Evolutionary conservation across 176 grass and related monocot genomes (phyloP), one percentile per base, ranked within the genome.

Genomic region (Musa acuminata): DNA sequence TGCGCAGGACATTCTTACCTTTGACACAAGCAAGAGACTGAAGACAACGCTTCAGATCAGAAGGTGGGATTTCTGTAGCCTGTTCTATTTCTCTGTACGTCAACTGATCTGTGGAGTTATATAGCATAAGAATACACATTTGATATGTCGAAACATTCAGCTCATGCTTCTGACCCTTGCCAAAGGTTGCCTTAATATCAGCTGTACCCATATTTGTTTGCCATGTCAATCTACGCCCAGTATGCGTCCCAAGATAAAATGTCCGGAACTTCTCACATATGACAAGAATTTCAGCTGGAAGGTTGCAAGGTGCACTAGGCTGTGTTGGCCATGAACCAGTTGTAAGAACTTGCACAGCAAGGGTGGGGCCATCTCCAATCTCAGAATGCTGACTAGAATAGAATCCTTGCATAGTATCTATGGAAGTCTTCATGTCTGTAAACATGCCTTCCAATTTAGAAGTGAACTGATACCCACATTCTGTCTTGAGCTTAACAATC

Each of bases 191-290:
- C 78, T 97, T 97, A 79, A 97, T 90, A 71, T 97, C 93, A 67
- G 93, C 93, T 69, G 87, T 93, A 66, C 93, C 93, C 93, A 97
- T 97, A 78, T 93, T 97, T 84, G 93, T 93, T 80, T 97, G 93
- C 93, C 93, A 97, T 54, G 93, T 97, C 83, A 97, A 87, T 80
- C 93, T 84, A 65, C 93, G 80, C n/a, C 93, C 90, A 80, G 52
- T 97, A 85, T 97, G 93, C 49, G 93, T 97, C 75, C 93, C 93
- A 82, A 97, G 84, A 88, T 97, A 97, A 67, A 90, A 97, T 74
- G 85, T 51, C 48, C 78, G 85, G 62, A 97, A 97, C 52, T 92
- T 92, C 75, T 92, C 89, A 68, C 93, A 97, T 49, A 93, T 72
- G 51, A 75, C 25, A 63, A 93, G 79, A 49, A 97, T 97, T 87